These are phyloP conservation scores for Alternaria postmessia DNA, from an alignment of 2,329 filamentous ascomycete genomes.

Conservation along the genomic window DNA sequence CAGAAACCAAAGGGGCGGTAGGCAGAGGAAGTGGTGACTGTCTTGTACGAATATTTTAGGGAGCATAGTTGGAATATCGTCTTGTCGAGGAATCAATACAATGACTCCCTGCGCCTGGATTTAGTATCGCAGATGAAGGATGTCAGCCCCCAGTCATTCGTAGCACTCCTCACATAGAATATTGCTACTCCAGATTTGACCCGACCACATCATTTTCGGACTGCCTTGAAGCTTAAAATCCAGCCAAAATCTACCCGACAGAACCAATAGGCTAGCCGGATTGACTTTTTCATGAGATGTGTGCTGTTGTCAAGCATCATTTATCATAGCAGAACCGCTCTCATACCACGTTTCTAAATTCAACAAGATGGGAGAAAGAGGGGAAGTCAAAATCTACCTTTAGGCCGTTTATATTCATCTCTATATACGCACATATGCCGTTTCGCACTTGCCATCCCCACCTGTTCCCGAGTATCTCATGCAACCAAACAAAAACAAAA, in stretches of 20 bases:
- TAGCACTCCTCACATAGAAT: no score
- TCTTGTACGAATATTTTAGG: background rate
- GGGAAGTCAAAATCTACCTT: background rate
- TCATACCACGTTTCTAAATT: background rate
- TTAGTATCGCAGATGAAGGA: background rate
- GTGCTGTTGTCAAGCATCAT: background rate
- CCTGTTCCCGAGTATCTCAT: background rate
- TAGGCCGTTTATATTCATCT: constrained; percentile 1
- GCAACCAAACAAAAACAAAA: background rate
- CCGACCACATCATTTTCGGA: no score
- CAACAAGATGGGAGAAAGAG: background rate
- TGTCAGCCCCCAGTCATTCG: no score
- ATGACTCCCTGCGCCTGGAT: background rate
- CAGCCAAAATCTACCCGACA: no score
- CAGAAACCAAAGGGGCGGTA: constrained; percentile 11
- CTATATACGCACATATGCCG: background rate
- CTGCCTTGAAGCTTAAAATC: no score
- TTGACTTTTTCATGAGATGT: background rate
- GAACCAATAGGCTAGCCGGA: background rate
- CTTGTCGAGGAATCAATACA: background rate
- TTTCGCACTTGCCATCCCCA: background rate
- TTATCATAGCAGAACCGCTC: background rate
- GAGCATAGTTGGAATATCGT: background rate
- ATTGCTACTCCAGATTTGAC: no score
- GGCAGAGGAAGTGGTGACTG: background rate